Base-by-base conservation (phyloP, 331 rosid genomes). In the Phaseolus coccineus region DNA sequence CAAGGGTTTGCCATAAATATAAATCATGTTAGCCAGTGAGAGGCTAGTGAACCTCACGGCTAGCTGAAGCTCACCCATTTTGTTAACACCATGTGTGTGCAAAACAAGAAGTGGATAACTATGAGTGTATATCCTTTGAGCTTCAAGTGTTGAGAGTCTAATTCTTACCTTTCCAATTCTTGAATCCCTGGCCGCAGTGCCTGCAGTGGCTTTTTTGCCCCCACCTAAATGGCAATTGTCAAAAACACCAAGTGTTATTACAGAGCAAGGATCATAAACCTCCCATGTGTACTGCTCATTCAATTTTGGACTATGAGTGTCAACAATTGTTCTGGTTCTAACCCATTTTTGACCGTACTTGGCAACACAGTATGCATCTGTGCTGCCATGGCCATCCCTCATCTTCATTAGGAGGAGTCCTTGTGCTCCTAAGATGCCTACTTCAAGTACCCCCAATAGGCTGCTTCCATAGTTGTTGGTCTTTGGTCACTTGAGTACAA, bases 241-340 rank as follows among this genome's bases (percentile, higher is more conserved):
- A 6, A 95, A 92, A 56, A 92, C 97, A 15, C 97, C 97, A 15
- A 95, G 28, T 7, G 97, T 92, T 50, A 93, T 85, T 1, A 95
- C 96, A 0, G 98, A 91, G 84, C 97, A 94, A 25, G 98, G 97
- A 78, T 94, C 97, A 62, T 89, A 90, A 13, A 94, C 97, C 84
- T 94, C 97, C 97, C 97, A 92, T 37, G 97, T 92, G 84, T 94
- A 92, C 71, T 94, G 98, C 88, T 94, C 97, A 62, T 94, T 94
- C 98, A 97, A 94, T 78, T 83, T 92, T 16, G 98, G 98, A 81
- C 80, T 83, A 27, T 83, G 82, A 8, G 92, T 86, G 80, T 95
- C 87, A 0, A 91, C 88, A 70, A 95, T 88, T 48, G 98, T 95
- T 77, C 98, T 78, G 19, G 98, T 95, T 55, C 98, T 73, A 71